phyloP scores from a whole-genome alignment of 2,329 filamentous ascomycete species.

The Alternaria postmessia region DNA sequence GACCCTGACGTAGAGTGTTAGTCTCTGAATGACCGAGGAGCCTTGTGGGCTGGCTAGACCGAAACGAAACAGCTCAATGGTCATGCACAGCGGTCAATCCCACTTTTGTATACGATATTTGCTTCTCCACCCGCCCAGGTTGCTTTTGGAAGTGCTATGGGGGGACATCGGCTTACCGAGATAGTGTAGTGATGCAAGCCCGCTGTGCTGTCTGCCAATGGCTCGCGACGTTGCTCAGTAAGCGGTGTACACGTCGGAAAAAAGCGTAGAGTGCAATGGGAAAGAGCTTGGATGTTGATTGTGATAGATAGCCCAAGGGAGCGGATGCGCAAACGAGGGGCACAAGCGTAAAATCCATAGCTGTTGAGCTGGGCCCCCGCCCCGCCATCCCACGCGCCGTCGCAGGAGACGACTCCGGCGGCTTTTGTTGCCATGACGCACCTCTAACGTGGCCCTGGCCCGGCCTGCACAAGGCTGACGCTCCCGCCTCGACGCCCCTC shows the following conservation, averaged over 20 bases:
- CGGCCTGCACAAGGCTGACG: slow-evolving; percentile 3
- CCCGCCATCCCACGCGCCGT: slow-evolving; percentile 24
- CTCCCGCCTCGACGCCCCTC: not conserved
- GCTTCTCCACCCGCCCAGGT: slow-evolving; percentile 24
- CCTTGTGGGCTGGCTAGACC: slow-evolving; percentile 9
- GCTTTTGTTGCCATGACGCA: slow-evolving; percentile 12
- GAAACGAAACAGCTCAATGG: slow-evolving; percentile 7
- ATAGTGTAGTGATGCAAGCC: slow-evolving; percentile 23
- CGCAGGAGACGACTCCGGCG: slow-evolving; percentile 11
- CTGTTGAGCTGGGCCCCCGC: slow-evolving; percentile 20
- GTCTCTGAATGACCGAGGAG: slow-evolving; percentile 5
- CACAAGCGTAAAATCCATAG: slow-evolving; percentile 8
- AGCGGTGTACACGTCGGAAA: slow-evolving; percentile 6
- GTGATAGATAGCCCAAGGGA: slow-evolving; percentile 4
- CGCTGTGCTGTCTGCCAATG: slow-evolving; percentile 17
- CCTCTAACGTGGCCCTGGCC: not conserved
- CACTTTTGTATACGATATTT: slow-evolving; percentile 16
- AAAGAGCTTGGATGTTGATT: not conserved
- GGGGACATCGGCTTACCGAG: slow-evolving; percentile 24
- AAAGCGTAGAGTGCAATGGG: not conserved
- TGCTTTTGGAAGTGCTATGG: slow-evolving; percentile 24
- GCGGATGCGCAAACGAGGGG: slow-evolving; percentile 14
- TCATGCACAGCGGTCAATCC: slow-evolving; percentile 17
- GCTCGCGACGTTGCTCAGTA: slow-evolving; percentile 18
- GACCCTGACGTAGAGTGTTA: slow-evolving; percentile 13